Percentiles rank a stretch among this genome's conserved stretches.
Conservation (phyloP, 306 rosid species). For the Dryas drummondii region DNA sequence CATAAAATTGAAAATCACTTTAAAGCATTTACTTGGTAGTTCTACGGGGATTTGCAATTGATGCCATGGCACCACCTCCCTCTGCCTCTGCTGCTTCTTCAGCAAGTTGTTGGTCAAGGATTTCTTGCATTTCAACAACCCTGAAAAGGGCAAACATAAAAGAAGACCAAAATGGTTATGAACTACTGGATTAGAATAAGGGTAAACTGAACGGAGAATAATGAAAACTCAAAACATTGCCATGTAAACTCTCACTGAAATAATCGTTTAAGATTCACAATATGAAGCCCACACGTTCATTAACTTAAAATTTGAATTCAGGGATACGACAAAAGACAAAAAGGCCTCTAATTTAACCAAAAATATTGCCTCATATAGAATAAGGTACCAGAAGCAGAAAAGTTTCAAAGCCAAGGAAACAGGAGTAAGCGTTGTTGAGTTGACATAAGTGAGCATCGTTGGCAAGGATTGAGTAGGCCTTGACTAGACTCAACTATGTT, state of each 20-base stretch:
- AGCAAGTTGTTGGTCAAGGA: slow-evolving; percentile 91
- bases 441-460: neutral
- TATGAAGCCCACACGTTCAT: neutral
- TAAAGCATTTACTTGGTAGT: slow-evolving; percentile 50
- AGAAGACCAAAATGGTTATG: slow-evolving; percentile 10
- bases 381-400: neutral
- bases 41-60: slow-evolving; percentile 73
- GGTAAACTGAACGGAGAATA: slow-evolving; percentile 19
- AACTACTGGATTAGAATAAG: slow-evolving; percentile 16
- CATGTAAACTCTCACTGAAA: neutral
- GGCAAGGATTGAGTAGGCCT: neutral
- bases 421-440: neutral
- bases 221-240: neutral
- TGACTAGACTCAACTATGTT: neutral
- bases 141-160: slow-evolving; percentile 32
- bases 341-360: neutral
- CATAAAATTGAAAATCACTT: slow-evolving; percentile 25
- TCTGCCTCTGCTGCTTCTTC: slow-evolving; percentile 99
- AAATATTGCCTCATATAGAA: neutral
- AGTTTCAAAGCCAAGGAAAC: neutral
- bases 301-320: neutral
- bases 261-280: neutral
- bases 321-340: neutral
- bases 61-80: slow-evolving; percentile 75
- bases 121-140: slow-evolving; percentile 99